Evolutionary conservation across 140 eudicot species (phyloP).

Genomic region (Flaveria floridana): DNA sequence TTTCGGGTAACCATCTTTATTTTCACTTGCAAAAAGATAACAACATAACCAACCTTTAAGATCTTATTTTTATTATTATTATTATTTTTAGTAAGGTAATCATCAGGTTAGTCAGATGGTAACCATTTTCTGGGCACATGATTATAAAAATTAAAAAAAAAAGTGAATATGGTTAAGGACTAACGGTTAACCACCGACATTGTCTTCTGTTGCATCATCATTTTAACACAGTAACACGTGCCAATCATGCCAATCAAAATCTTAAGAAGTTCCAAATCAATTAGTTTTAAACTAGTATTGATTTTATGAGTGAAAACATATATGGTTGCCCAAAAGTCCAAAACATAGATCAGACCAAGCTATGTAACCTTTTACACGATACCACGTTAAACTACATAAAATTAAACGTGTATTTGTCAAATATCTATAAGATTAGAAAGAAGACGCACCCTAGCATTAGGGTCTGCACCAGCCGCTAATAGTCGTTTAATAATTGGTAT

Average conservation of each 20-base stretch:
- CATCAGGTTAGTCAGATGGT: not conserved
- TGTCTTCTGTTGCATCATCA: not conserved
- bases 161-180: not conserved
- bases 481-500: conserved; percentile 77
- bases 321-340: not conserved
- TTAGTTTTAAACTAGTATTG: not conserved
- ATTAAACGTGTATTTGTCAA: not conserved
- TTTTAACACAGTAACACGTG: not conserved
- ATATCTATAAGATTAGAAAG: conserved; percentile 25
- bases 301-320: conserved; percentile 15
- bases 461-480: conserved; percentile 97
- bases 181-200: not conserved
- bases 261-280: not conserved
- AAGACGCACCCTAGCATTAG: conserved; percentile 87
- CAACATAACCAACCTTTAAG: not conserved
- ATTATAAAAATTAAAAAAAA: not conserved
- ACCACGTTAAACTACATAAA: conserved; percentile 1
- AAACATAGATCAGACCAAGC: not conserved
- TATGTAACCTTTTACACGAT: conserved; percentile 7
- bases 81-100: not conserved
- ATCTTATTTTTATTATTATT: not conserved
- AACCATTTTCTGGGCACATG: not conserved
- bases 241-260: not conserved
- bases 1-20: conserved; percentile 1
- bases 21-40: not conserved